Evolutionary conservation across 2,329 filamentous ascomycete species (phyloP).

Genomic region (Claviceps sorghi): DNA sequence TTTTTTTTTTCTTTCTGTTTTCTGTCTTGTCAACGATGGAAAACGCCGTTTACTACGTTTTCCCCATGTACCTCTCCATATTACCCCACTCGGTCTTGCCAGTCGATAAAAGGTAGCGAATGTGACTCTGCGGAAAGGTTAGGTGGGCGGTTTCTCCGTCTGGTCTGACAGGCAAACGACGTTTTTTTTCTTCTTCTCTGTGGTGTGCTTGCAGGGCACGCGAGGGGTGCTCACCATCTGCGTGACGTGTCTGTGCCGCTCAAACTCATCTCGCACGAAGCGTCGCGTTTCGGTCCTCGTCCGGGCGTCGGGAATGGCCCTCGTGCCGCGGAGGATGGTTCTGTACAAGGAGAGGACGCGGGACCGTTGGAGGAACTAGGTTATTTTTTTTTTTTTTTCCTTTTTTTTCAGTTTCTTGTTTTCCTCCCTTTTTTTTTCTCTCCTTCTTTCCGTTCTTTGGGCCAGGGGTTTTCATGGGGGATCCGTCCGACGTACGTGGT

Average conservation of each 20-base stretch:
- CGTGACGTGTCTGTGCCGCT: conserved; percentile 39
- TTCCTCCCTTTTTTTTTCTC: too few relatives aligned
- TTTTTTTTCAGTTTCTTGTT: neutral
- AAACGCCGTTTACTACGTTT: conserved; percentile 16
- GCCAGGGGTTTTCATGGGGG: neutral
- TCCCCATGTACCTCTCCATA: conserved; percentile 34
- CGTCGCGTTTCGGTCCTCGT: conserved; percentile 40
- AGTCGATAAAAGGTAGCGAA: conserved; percentile 48
- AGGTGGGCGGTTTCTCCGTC: neutral
- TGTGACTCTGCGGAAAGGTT: conserved; percentile 30
- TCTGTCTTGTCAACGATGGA: neutral
- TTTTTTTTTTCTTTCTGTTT: neutral
- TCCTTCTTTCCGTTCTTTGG: too few relatives aligned
- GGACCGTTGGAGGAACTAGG: conserved; percentile 43
- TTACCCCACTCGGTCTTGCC: conserved; percentile 52
- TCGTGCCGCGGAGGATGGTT: conserved; percentile 39
- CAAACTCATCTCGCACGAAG: conserved; percentile 46
- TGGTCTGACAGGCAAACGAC: too few relatives aligned
- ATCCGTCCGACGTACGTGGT: conserved; percentile 31
- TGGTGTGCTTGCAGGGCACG: neutral
- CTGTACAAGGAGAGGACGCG: conserved; percentile 44
- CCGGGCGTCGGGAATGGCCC: conserved; percentile 32
- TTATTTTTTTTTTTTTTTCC: neutral
- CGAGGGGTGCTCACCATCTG: conserved; percentile 32
- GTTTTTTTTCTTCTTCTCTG: neutral